Base-by-base conservation (phyloP, 2,329 filamentous ascomycete genomes). In the Colletotrichum aenigma region DNA sequence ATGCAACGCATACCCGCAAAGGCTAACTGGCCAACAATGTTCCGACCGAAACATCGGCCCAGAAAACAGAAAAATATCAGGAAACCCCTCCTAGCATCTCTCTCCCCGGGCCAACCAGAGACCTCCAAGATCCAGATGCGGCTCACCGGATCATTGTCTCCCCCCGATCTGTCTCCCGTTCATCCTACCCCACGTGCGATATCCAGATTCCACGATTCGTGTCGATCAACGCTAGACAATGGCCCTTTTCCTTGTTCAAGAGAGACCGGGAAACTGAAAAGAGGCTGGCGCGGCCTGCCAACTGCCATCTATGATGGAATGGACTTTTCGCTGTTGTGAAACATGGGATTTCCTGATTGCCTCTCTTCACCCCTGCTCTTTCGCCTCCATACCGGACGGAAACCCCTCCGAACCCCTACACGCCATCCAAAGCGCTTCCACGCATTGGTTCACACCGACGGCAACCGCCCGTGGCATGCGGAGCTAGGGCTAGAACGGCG, bases 271-370 rank as follows among this genome's bases (percentile, higher is more conserved):
- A n/a, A 28, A 34, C 30, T 18, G 43, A 26, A 56, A 56, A 24
- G 55, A n/a, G 24, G 6, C 34, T 69, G 58, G 56, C 26, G 67
- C 26, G 56, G 38, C 56, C 26, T 24, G n/a, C 34, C 65, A 38
- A 52, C 43, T 52, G 43, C 43, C 21, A 30, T 75, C 75, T 66
- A 77, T 77, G 72, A 75, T 72, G 72, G 58, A 60, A 77, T 75
- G 68, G 75, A 75, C 68, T 77, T 69, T 69, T 48, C n/a, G 36
- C 56, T 58, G 21, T 24, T 21, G 55, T 74, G 66, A 76, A 76
- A 76, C 75, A 76, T 76, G 75, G 75, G 66, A 75, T 76, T 76
- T 71, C 62, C 32, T 61, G 34, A 61, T 60, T 72, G 32, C 43
- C 52, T 55, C 18, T 34, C 21, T 5, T 60, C 24, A 24, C 32